Evolutionary conservation across 306 rosid genomes (phyloP).

Genomic region (Rosa persica): DNA sequence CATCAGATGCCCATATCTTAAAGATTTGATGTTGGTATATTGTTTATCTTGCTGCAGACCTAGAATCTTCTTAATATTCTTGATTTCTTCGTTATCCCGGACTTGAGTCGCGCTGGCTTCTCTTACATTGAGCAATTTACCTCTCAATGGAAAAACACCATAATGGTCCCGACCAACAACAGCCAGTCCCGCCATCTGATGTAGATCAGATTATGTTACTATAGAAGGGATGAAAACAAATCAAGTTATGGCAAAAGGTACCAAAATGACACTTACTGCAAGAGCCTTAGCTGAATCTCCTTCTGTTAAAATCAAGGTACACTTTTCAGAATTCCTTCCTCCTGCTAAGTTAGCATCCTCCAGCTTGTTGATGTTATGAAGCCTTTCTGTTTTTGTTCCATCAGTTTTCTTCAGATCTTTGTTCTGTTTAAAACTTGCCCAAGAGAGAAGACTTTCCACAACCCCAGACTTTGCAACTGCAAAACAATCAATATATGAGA

Average conservation of each 20-base stretch:
- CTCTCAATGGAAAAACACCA: slow-evolving; percentile 92
- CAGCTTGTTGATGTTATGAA: slow-evolving; percentile 78
- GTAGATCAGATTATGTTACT: slow-evolving; percentile 14
- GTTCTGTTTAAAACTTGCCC: slow-evolving; percentile 89
- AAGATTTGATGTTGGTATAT: slow-evolving; percentile 56
- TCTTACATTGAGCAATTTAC: slow-evolving; percentile 90
- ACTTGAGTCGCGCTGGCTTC: slow-evolving; percentile 87
- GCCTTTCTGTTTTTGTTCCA: slow-evolving; percentile 85
- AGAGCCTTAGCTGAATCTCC: slow-evolving; percentile 99
- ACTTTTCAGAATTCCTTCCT: slow-evolving; percentile 75
- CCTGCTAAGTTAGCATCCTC: slow-evolving; percentile 98
- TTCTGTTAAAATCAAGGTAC: slow-evolving; percentile 93
- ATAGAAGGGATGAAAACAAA: background rate
- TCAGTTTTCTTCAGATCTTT: slow-evolving; percentile 91
- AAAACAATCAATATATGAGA: slow-evolving; percentile 11
- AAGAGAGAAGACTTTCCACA: slow-evolving; percentile 82
- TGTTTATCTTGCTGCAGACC: slow-evolving; percentile 93
- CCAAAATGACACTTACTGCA: slow-evolving; percentile 56
- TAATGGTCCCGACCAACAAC: slow-evolving; percentile 89
- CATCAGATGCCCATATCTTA: slow-evolving; percentile 97
- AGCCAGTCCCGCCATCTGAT: slow-evolving; percentile 93
- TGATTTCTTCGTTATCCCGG: slow-evolving; percentile 81
- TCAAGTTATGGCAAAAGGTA: background rate
- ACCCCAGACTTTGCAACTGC: slow-evolving; percentile 86
- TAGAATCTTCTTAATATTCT: slow-evolving; percentile 82